Evolutionary conservation across 805 yeast genomes (phyloP).

Genomic region (Tetrapisispora fleetii): DNA sequence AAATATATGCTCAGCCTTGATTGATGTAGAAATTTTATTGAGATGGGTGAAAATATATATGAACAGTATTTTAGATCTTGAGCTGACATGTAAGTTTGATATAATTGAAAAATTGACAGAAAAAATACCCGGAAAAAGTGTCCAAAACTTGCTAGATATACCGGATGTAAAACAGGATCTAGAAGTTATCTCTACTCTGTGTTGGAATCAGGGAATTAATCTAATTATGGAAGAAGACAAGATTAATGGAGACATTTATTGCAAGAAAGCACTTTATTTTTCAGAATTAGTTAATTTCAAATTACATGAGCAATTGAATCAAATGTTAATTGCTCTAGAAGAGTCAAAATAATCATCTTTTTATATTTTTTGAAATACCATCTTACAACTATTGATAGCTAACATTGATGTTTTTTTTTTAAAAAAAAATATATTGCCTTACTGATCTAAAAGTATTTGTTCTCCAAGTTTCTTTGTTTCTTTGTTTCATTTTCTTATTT

Average conservation of each 20-base stretch:
- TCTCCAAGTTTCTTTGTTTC: too few relatives aligned
- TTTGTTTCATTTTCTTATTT: background rate
- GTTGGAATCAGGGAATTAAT: constrained; percentile 34
- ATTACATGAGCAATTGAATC: constrained; percentile 15
- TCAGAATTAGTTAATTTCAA: constrained; percentile 22
- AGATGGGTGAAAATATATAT: constrained; percentile 1
- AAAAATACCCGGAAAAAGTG: background rate
- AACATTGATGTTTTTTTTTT: too few relatives aligned
- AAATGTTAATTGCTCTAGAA: constrained; percentile 25
- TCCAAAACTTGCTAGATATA: background rate
- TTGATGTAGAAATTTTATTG: constrained; percentile 5
- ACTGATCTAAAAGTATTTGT: background rate
- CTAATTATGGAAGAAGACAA: constrained; percentile 16
- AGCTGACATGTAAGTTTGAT: background rate
- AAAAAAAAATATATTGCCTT: too few relatives aligned
- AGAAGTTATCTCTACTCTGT: constrained; percentile 30
- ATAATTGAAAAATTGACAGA: background rate
- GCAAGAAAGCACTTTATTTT: constrained; percentile 20
- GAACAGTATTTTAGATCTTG: background rate
- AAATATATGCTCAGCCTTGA: constrained; percentile 9
- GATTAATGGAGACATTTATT: constrained; percentile 21
- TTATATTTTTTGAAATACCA: too few relatives aligned
- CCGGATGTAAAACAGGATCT: constrained; percentile 19
- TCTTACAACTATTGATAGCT: too few relatives aligned
- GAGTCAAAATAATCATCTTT: constrained; percentile 3